Evolutionary conservation across 2,329 filamentous ascomycete species (phyloP), one percentile per base, ranked within the genome.

Genomic region (Zopfia rhizophila): DNA sequence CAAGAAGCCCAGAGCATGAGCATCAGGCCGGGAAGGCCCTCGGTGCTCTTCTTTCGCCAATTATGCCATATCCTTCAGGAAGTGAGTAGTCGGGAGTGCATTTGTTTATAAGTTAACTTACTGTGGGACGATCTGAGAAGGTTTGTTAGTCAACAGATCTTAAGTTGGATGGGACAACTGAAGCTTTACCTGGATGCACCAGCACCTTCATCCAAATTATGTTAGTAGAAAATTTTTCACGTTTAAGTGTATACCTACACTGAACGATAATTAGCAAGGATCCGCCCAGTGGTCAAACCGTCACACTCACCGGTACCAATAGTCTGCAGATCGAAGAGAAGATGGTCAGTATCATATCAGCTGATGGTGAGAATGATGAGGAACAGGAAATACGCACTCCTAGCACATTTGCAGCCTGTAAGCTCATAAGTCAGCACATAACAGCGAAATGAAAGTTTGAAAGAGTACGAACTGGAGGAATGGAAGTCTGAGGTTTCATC

Each of bases 1-100:
- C 82, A 83, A 22, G 77, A 60, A n/a, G 80, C 82, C 83, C 84
- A 87, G 1, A 86, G 65, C 51, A 86, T 81, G 74, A 86, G 80
- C 83, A 87, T 87, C 14, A 68, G 57, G 0, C 75, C 76, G 0
- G 84, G 84, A 2, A 87, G 68, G 2, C 84, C 84, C 27, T 86
- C 82, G 0, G 83, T 86, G 48, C 76, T 78, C 60, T 87, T 86
- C 10, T 72, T 77, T 14, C 76, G 74, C 78, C 81, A 86, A 61
- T 85, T 87, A 48, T 81, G 77, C 80, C 81, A 85, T 72, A 87
- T 85, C 52, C 69, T 70, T 37, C 3, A 29, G 10, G 16, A 5
- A 19, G 41, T 66, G 29, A 65, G 57, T 27, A 21, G 32, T 25
- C 5, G 19, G 13, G 3, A n/a, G 8, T 18, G 8, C 13, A 10